Percentiles rank a stretch among this genome's conserved stretches.
phyloP scores from a whole-genome alignment of 371 early-diverging fungal genomes.

The Vairimorpha ceranae region DNA sequence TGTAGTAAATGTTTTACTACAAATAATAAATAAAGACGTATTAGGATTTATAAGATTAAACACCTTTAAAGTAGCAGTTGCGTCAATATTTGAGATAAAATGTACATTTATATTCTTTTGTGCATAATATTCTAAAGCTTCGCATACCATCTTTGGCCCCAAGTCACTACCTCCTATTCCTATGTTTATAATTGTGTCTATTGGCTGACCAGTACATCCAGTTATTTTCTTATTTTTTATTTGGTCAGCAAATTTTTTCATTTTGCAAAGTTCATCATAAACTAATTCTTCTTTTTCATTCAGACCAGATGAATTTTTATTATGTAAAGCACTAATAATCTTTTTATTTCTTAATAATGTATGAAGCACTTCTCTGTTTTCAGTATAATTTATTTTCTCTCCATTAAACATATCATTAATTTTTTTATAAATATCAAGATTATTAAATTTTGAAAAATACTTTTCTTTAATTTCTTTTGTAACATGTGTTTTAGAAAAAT shows the following conservation, averaged over 20 bases:
- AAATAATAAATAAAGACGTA: conserved; percentile 85
- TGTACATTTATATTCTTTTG: conserved; percentile 69
- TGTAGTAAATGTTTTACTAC: conserved; percentile 95
- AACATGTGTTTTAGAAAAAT: conserved; percentile 61
- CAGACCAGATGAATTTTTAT: not conserved
- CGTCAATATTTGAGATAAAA: conserved; percentile 95
- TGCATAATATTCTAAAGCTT: conserved; percentile 83
- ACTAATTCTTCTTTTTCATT: conserved; percentile 63
- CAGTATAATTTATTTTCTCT: conserved; percentile 88
- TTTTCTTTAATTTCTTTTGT: conserved; percentile 4
- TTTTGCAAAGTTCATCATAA: conserved; percentile 79
- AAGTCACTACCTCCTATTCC: conserved; percentile 99
- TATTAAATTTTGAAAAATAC: conserved; percentile 21
- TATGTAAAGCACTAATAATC: conserved; percentile 70
- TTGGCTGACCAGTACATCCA: conserved; percentile 81
- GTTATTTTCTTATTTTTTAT: conserved; percentile 79
- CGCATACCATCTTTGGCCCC: conserved; percentile 94
- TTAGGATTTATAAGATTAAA: conserved; percentile 77
- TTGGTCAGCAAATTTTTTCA: conserved; percentile 72
- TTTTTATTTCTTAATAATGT: conserved; percentile 79
- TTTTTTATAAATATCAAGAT: conserved; percentile 14
- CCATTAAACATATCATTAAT: conserved; percentile 80
- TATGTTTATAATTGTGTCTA: conserved; percentile 90
- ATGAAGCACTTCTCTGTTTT: conserved; percentile 89
- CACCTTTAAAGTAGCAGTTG: conserved; percentile 82